Evolutionary conservation across 352 stramenopile species (phyloP).

Genomic region (Phytophthora sp.): DNA sequence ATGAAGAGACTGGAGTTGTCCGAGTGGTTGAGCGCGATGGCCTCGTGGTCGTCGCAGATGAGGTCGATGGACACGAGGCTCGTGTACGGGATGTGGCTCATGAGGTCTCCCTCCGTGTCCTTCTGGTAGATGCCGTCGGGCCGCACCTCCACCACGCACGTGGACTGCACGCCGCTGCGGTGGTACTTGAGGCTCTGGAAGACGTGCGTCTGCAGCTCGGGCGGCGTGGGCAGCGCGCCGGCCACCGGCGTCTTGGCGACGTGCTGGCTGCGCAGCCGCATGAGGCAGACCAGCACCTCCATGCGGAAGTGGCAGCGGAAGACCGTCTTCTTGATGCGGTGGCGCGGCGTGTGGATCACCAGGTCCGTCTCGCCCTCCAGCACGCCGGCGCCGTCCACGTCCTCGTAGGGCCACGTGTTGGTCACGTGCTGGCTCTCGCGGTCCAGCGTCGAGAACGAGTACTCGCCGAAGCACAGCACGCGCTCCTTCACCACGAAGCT

Average conservation of each 20-base stretch:
- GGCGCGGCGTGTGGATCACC: slow-evolving; percentile 74
- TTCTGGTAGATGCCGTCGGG: slow-evolving; percentile 81
- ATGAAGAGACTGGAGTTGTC: slow-evolving; percentile 86
- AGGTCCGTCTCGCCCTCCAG: slow-evolving; percentile 84
- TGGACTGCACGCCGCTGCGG: slow-evolving; percentile 59
- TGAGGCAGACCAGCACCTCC: slow-evolving; percentile 83
- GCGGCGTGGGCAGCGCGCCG: slow-evolving; percentile 15
- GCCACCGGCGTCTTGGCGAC: slow-evolving; percentile 50
- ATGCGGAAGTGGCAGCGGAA: slow-evolving; percentile 84
- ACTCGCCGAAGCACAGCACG: slow-evolving; percentile 79
- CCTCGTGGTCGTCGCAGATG: slow-evolving; percentile 76
- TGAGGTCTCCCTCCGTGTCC: slow-evolving; percentile 75
- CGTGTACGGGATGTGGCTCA: slow-evolving; percentile 84
- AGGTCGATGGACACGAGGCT: slow-evolving; percentile 85
- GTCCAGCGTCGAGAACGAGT: slow-evolving; percentile 77
- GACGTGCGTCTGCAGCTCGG: slow-evolving; percentile 57
- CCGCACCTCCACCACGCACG: slow-evolving; percentile 71
- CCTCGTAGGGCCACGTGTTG: slow-evolving; percentile 84
- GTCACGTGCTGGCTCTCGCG: slow-evolving; percentile 73
- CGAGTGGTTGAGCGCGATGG: slow-evolving; percentile 77
- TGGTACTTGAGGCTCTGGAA: slow-evolving; percentile 75
- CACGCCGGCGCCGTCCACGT: slow-evolving; percentile 65
- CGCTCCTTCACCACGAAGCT: slow-evolving; percentile 87
- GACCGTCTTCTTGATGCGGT: slow-evolving; percentile 83
- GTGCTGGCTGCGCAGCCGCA: slow-evolving; percentile 74